Base-by-base conservation (phyloP, 169 alveolate genomes). In the Plasmodium inui region DNA sequence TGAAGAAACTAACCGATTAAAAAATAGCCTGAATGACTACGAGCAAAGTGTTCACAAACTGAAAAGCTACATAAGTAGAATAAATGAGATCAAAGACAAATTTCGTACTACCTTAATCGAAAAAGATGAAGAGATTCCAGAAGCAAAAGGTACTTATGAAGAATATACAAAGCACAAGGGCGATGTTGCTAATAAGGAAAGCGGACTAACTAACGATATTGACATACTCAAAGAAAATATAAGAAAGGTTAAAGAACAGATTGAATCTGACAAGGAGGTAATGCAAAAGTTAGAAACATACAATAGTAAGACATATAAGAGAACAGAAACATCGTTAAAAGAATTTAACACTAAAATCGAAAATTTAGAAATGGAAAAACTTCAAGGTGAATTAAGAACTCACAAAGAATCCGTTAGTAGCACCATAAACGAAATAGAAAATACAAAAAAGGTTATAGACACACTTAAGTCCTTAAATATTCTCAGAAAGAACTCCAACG, bases 121-220 rank as follows among this genome's bases (percentile, higher is more conserved):
- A 41, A 79, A 79, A 9, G 26, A 79, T 41, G 70, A 79, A 39
- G 72, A 79, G 10, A 7, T 79, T 22, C 57, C 84, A 7, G 84
- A 37, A 37, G 72, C 26, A 14, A n/a, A 79, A 44, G 12, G 9
- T 37, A 39, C 32, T 6, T 79, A 79, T 44, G 55, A 39, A 14
- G 84, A 37, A 79, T 79, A 41, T 39, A n/a, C 17, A 14, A 4
- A 41, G 32, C 4, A 79, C 19, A 39, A 41, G 32, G 37, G 14
- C 10, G 17, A 39, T 41, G 55, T 79, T 41, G 7, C 14, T 19
- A 79, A 79, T 22, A 79, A 79, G 57, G 84, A 22, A 67, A 67
- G n/a, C 14, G 12, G 26, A 39, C 1, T 79, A n/a, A n/a, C 57
- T 0, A 26, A 17, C 5, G 26, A 19, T n/a, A 79, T 79, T 41